Evolutionary conservation across 768 basidiomycete genomes (phyloP).

Genomic region (Leucosporidium creatinivorum): DNA sequence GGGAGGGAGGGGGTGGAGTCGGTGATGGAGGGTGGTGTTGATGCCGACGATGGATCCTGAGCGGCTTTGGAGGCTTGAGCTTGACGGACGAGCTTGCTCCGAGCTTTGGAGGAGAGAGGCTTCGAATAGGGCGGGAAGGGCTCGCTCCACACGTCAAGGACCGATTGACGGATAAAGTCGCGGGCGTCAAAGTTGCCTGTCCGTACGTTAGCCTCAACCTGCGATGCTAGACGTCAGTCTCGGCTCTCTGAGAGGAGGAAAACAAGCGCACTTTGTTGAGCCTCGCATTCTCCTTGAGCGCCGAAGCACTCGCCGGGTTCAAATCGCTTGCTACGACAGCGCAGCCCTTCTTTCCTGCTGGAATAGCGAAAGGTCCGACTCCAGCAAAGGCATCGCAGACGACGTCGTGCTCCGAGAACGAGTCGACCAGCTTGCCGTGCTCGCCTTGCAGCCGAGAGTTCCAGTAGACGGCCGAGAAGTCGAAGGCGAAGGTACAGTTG

Average conservation of each 20-base stretch:
- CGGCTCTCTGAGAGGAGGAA: not conserved
- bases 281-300: constrained; percentile 61
- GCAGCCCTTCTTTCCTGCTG: constrained; percentile 82
- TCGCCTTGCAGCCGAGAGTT: constrained; percentile 91
- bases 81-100: constrained; percentile 20
- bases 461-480: constrained; percentile 95
- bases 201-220: constrained; percentile 67
- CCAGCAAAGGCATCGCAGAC: constrained; percentile 93
- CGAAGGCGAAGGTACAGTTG: constrained; percentile 79
- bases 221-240: constrained; percentile 4
- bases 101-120: constrained; percentile 13
- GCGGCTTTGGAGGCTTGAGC: not conserved
- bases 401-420: constrained; percentile 63
- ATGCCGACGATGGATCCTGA: not conserved
- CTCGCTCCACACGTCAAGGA: constrained; percentile 51
- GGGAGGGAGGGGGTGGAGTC: constrained; percentile 26
- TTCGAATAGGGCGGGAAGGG: constrained; percentile 55
- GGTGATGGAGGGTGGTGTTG: not conserved
- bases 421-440: constrained; percentile 71
- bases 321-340: constrained; percentile 82
- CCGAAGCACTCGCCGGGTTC: constrained; percentile 79
- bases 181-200: constrained; percentile 77
- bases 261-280: constrained; percentile 63
- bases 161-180: constrained; percentile 64
- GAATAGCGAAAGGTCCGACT: constrained; percentile 91